Percentiles rank a stretch among this genome's conserved stretches.
phyloP scores from a whole-genome alignment of 805 yeast genomes.

The Komagataella populi region DNA sequence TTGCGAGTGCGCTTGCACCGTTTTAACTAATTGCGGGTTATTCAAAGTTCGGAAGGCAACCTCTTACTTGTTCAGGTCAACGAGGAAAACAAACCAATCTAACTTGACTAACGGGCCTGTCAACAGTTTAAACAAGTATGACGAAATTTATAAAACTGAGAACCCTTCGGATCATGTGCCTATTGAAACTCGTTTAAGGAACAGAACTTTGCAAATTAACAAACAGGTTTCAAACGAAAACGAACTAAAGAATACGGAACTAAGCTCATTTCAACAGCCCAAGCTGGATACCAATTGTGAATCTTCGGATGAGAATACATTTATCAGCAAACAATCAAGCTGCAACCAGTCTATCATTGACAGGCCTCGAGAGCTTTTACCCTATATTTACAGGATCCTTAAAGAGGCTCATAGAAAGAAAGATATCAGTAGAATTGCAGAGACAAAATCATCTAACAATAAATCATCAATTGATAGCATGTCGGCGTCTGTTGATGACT shows the following conservation, averaged over 20 bases:
- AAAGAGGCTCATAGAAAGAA: neutral
- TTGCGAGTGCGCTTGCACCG: conserved; percentile 49
- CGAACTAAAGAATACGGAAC: neutral
- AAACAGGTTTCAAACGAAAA: neutral
- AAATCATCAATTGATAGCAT: neutral
- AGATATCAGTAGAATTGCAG: neutral
- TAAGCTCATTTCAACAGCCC: neutral
- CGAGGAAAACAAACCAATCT: conserved; percentile 23
- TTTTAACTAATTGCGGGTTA: conserved; percentile 38
- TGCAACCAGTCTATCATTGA: neutral
- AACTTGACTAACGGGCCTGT: conserved; percentile 8
- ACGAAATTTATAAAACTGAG: conserved; percentile 13
- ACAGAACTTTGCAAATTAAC: neutral
- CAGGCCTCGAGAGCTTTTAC: neutral
- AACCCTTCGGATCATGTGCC: conserved; percentile 7
- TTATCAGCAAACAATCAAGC: neutral
- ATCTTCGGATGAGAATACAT: neutral
- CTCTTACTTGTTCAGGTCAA: conserved; percentile 43
- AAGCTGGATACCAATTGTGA: neutral
- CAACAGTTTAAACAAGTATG: conserved; percentile 19
- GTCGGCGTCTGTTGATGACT: neutral
- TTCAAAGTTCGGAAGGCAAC: conserved; percentile 50
- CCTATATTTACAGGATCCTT: neutral
- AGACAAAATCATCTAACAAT: neutral
- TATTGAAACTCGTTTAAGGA: neutral